phyloP scores from a whole-genome alignment of 768 basidiomycete genomes.

The Russula sp. region DNA sequence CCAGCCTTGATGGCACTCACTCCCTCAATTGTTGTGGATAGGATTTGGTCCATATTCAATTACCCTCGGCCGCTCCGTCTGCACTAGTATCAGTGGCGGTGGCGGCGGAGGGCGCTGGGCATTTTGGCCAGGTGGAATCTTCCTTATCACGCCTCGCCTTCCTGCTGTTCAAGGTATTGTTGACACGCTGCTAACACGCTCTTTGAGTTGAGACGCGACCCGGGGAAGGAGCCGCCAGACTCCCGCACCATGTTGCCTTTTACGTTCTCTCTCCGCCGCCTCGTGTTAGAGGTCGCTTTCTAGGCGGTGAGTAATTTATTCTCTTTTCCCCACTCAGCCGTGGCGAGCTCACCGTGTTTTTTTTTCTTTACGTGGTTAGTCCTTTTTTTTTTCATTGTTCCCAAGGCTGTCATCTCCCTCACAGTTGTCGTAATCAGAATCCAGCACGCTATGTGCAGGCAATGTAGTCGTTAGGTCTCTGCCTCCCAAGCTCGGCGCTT shows the following conservation, averaged over 20 bases:
- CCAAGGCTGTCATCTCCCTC: conserved; percentile 6
- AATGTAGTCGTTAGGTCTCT: conserved; percentile 27
- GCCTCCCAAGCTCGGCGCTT: conserved; percentile 45
- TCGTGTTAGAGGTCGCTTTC: conserved; percentile 28
- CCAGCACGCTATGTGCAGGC: conserved; percentile 34
- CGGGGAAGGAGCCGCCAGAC: conserved; percentile 51
- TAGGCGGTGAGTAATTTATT: conserved; percentile 29
- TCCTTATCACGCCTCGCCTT: conserved; percentile 51
- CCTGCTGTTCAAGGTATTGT: conserved; percentile 54
- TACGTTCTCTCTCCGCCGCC: conserved; percentile 28
- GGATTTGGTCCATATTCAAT: conserved; percentile 10
- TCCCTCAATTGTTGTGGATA: conserved; percentile 8
- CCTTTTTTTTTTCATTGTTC: conserved; percentile 18
- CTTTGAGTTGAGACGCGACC: conserved; percentile 60
- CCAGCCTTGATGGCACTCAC: conserved; percentile 30
- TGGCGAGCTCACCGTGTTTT: conserved; percentile 27
- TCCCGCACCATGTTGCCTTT: conserved; percentile 42
- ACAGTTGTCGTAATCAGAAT: conserved; percentile 29
- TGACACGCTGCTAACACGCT: conserved; percentile 67
- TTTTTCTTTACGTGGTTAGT: conserved; percentile 25
- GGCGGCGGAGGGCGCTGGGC: conserved; percentile 22
- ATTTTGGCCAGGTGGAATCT: conserved; percentile 32
- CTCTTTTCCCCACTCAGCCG: conserved; percentile 30
- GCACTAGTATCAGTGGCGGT: conserved; percentile 15
- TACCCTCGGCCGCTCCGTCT: conserved; percentile 4